Evolutionary conservation across 129 eudicot genomes (phyloP), one percentile per base, ranked within the genome.

Genomic region (Escallonia rubra): DNA sequence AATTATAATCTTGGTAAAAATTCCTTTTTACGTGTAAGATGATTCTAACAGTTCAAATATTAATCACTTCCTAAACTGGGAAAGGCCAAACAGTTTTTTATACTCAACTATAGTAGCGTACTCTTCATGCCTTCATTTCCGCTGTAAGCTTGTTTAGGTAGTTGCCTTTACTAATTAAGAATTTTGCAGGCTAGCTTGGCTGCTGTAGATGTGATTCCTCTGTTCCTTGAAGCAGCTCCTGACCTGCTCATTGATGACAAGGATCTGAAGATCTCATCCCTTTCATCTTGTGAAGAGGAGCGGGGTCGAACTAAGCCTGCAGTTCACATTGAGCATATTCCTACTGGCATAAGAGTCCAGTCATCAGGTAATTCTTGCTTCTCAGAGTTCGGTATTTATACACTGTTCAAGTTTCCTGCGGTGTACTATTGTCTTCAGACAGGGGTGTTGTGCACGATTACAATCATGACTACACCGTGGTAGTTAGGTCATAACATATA

Each of bases 121-220:
- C 57, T 15, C 59, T 42, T 56, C 46, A n/a, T 13, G 50, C 16
- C 59, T 52, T 13, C 14, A 53, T 55, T n/a, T 68, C 42, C 44
- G 45, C 16, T 4, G 6, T 3, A 59, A 3, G 58, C 59, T 14
- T 14, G 44, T 61, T 67, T 11, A 34, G 43, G 58, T 41, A 3
- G 14, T 59, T 49, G 8, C 38, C 43, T 65, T 51, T 61, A 45
- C 58, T 73, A 16, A 47, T 69, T 55, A 48, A 63, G 64, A 55
- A 4, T 9, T 23, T 69, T 67, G 41, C 68, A 90, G 93, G 90
- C 75, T 66, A 77, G 79, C 67, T 70, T 74, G 63, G 98, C 96
- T 68, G 81, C 80, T 66, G 91, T 92, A 62, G 91, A 89, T 76
- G 89, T 92, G 56, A 81, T 92, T 71, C 98, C 98, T 78, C 78